Evolutionary conservation across 2,329 filamentous ascomycete genomes (phyloP).

Genomic region (Aspergillus sp.): DNA sequence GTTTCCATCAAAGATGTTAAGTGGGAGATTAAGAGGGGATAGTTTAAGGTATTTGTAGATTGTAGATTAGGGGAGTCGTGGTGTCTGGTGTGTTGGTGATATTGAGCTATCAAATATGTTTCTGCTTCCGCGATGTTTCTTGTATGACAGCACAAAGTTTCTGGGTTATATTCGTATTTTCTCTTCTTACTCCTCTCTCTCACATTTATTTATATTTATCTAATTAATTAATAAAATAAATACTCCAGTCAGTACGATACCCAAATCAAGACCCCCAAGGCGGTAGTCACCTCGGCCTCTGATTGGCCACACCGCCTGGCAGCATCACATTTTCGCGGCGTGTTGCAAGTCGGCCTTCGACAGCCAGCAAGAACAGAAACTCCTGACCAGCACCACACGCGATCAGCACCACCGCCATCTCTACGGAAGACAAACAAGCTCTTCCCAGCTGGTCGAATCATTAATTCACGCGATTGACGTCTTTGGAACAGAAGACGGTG

Average conservation of each 20-base stretch:
- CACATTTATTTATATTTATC: not conserved
- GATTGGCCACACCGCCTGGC: slow-evolving; percentile 20
- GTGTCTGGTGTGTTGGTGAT: not conserved
- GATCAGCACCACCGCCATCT: slow-evolving; percentile 9
- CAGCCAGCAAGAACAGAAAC: slow-evolving; percentile 5
- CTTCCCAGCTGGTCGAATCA: not conserved
- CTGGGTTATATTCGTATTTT: not conserved
- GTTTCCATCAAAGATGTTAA: slow-evolving; percentile 86
- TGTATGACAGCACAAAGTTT: too few relatives aligned
- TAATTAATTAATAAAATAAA: not conserved
- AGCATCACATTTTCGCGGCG: slow-evolving; percentile 32
- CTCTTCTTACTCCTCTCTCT: not conserved
- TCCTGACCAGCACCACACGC: slow-evolving; percentile 10
- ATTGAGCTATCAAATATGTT: too few relatives aligned
- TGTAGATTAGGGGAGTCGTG: not conserved
- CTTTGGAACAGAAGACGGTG: not conserved
- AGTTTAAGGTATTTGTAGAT: slow-evolving; percentile 17
- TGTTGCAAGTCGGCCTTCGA: slow-evolving; percentile 4
- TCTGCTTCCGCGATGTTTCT: too few relatives aligned
- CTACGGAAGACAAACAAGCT: not conserved
- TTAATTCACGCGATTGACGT: not conserved
- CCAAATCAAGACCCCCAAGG: slow-evolving; percentile 9
- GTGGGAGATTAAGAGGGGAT: slow-evolving; percentile 78
- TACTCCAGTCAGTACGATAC: not conserved
- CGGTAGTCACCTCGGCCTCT: slow-evolving; percentile 16